Evolutionary conservation across 371 early-diverging fungal genomes (phyloP).

Genomic region (Mortierella sp.): DNA sequence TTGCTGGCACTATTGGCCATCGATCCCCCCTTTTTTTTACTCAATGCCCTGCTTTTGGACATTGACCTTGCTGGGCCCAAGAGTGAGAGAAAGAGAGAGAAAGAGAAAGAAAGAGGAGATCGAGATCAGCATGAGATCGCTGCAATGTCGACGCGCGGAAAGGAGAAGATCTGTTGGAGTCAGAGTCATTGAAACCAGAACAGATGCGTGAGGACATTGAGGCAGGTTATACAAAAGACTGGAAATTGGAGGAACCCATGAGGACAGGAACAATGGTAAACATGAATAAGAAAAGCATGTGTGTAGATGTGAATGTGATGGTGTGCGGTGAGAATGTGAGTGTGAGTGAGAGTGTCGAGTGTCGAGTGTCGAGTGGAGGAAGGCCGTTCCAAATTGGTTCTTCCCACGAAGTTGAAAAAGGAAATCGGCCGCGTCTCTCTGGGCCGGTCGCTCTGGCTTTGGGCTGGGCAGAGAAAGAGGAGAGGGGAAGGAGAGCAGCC

Average conservation of each 20-base stretch:
- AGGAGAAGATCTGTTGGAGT: background rate
- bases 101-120: background rate
- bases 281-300: background rate
- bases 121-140: background rate
- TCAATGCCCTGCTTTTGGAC: too few species aligned
- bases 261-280: too few species aligned
- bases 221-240: too few species aligned
- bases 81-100: background rate
- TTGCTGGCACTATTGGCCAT: too few species aligned
- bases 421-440: slow-evolving; percentile 21
- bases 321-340: slow-evolving; percentile 1
- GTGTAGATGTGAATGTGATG: background rate
- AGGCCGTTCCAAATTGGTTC: slow-evolving; percentile 6
- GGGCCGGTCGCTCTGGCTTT: too few species aligned
- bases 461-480: background rate
- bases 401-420: slow-evolving; percentile 55
- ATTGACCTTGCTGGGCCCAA: background rate
- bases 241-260: too few species aligned
- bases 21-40: too few species aligned
- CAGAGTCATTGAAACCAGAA: too few species aligned
- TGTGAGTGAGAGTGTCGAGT: background rate
- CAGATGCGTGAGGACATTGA: too few species aligned
- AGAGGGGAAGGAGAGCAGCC: background rate
- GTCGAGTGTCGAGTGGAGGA: slow-evolving; percentile 1
- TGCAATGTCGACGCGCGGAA: background rate